Evolutionary conservation across 176 grass and related monocot species (phyloP).

Genomic region (Avena insularis): DNA sequence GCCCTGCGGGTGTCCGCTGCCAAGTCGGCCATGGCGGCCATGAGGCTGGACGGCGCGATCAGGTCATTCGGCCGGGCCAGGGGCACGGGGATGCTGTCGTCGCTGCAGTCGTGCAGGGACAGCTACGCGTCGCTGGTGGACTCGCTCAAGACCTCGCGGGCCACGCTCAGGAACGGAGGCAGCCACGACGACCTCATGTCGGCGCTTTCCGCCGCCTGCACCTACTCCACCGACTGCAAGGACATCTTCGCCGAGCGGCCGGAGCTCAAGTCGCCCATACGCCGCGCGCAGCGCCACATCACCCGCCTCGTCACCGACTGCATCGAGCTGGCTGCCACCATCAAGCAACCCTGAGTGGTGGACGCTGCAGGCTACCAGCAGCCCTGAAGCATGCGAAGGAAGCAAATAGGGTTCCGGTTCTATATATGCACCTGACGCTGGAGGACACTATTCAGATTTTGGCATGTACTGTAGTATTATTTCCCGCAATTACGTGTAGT

Average conservation of each 20-base stretch:
- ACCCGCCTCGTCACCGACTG: conserved; percentile 61
- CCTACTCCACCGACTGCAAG: conserved; percentile 60
- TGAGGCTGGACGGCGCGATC: conserved; percentile 4
- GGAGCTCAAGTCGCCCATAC: conserved; percentile 45
- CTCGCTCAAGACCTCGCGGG: conserved; percentile 31
- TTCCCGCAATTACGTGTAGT: not conserved
- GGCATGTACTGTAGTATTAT: not conserved
- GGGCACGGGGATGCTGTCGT: conserved; percentile 1
- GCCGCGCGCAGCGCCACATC: conserved; percentile 40
- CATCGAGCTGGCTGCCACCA: conserved; percentile 57
- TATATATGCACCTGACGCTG: not conserved
- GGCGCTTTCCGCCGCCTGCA: conserved; percentile 50
- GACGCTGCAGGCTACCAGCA: not conserved
- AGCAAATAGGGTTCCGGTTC: too few species aligned
- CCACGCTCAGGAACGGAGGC: conserved; percentile 40
- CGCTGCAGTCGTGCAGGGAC: conserved; percentile 52
- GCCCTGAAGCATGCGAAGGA: too few species aligned
- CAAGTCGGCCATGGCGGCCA: conserved; percentile 47
- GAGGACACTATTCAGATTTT: conserved; percentile 10
- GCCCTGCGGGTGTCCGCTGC: conserved; percentile 29
- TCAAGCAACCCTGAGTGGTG: conserved; percentile 28
- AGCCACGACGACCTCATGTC: conserved; percentile 49
- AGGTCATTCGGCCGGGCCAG: not conserved
- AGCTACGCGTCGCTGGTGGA: conserved; percentile 59
- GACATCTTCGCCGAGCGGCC: conserved; percentile 60